Conservation (phyloP, 768 basidiomycete species). For the Tulasnella sp. region DNA sequence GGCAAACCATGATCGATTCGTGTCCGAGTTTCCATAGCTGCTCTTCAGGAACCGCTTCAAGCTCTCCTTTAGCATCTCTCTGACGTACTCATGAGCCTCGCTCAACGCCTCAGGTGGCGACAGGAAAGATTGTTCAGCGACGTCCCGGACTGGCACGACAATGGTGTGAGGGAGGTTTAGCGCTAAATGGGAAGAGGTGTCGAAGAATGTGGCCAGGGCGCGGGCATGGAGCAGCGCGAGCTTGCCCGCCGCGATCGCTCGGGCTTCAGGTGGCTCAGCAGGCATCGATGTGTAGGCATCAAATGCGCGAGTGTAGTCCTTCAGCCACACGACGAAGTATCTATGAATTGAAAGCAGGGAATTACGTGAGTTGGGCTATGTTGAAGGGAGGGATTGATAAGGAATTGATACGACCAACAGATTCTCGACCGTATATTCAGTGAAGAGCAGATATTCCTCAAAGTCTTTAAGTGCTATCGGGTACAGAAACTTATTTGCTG, state of each 20-base stretch:
- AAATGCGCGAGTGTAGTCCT: neutral
- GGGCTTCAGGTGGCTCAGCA: neutral
- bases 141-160: neutral
- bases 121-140: neutral
- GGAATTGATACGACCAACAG: conserved; percentile 11
- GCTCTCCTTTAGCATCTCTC: neutral
- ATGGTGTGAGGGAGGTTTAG: conserved; percentile 6
- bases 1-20: conserved; percentile 15
- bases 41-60: neutral
- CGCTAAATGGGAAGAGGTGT: neutral
- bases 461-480: conserved; percentile 12
- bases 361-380: neutral
- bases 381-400: no score
- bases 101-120: neutral
- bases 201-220: neutral
- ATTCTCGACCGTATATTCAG: conserved; percentile 10
- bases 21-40: conserved; percentile 16
- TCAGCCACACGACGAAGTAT: conserved; percentile 10
- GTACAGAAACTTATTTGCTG: conserved; percentile 3
- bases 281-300: neutral
- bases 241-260: neutral
- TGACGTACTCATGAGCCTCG: neutral
- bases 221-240: neutral
- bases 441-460: conserved; percentile 14
- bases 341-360: no score